phyloP scores from a whole-genome alignment of 1,139 yeast species.

The Yarrowia galli region DNA sequence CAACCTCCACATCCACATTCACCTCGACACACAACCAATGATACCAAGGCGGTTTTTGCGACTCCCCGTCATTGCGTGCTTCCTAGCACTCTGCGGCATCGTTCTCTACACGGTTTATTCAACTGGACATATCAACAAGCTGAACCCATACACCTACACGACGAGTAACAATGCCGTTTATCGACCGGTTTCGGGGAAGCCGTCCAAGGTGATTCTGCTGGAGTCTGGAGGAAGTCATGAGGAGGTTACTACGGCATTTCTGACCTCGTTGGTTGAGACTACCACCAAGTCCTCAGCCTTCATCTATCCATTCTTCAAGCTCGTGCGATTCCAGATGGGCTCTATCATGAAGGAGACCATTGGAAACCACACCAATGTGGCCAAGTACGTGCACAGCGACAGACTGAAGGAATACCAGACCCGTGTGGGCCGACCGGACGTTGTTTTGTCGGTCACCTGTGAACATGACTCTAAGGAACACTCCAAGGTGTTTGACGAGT shows the following conservation, averaged over 20 bases:
- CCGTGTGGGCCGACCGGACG: slow-evolving; percentile 19
- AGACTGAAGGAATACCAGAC: slow-evolving; percentile 12
- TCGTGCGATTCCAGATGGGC: slow-evolving; percentile 28
- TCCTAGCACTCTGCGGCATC: slow-evolving; percentile 7
- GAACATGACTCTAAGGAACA: slow-evolving; percentile 32
- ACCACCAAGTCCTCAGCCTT: not conserved
- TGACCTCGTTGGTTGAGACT: slow-evolving; percentile 25
- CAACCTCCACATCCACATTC: not conserved
- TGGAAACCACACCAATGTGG: slow-evolving; percentile 29
- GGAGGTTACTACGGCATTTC: slow-evolving; percentile 30
- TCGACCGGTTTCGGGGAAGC: not conserved
- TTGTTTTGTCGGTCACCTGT: slow-evolving; percentile 21
- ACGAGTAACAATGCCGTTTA: not conserved
- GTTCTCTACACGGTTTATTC: slow-evolving; percentile 20
- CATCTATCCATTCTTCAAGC: slow-evolving; percentile 34
- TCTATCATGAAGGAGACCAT: slow-evolving; percentile 21
- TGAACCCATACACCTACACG: slow-evolving; percentile 19
- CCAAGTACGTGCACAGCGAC: slow-evolving; percentile 24
- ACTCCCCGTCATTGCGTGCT: not conserved
- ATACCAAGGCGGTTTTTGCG: slow-evolving; percentile 21
- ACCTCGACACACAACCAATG: not conserved
- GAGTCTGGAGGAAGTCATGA: slow-evolving; percentile 36
- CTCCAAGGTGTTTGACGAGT: slow-evolving; percentile 2
- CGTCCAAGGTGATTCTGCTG: slow-evolving; percentile 31
- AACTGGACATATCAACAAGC: slow-evolving; percentile 24